phyloP scores from a whole-genome alignment of 2,329 filamentous ascomycete species.

The Basipetospora sp. region DNA sequence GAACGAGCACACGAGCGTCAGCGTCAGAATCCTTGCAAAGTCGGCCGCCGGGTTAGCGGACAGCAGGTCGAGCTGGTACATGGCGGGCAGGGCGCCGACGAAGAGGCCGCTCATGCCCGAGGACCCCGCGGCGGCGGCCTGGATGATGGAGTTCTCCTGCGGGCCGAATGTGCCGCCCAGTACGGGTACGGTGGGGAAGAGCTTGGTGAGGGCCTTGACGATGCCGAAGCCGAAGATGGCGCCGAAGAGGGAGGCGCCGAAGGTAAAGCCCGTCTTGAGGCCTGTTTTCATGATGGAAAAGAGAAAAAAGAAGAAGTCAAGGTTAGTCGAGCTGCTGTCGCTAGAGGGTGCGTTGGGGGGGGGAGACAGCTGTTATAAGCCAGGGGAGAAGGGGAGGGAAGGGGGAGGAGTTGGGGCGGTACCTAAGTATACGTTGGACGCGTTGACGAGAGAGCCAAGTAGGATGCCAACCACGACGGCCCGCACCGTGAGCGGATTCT shows the following conservation, averaged over 20 bases:
- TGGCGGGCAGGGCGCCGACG: conserved; percentile 43
- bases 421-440: conserved; percentile 48
- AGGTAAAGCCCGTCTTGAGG: conserved; percentile 37
- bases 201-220: conserved; percentile 37
- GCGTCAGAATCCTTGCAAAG: conserved; percentile 42
- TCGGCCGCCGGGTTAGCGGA: conserved; percentile 35
- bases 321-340: not conserved
- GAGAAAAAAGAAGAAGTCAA: not conserved
- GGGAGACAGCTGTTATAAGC: too few species aligned
- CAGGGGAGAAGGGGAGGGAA: too few species aligned
- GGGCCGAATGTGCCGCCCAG: conserved; percentile 42
- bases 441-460: conserved; percentile 45
- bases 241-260: conserved; percentile 32
- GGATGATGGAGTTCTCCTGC: conserved; percentile 48
- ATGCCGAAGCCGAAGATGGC: conserved; percentile 47
- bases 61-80: conserved; percentile 41
- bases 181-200: conserved; percentile 32
- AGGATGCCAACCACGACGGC: conserved; percentile 40
- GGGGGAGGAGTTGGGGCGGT: conserved; percentile 10
- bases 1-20: conserved; percentile 47
- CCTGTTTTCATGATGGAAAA: too few species aligned
- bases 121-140: conserved; percentile 44
- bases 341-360: too few species aligned
- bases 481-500: conserved; percentile 37
- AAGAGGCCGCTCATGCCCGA: conserved; percentile 44